These are phyloP conservation scores for Mortierella sp. DNA, from an alignment of 371 early-diverging fungal species.

Conservation along the genomic window DNA sequence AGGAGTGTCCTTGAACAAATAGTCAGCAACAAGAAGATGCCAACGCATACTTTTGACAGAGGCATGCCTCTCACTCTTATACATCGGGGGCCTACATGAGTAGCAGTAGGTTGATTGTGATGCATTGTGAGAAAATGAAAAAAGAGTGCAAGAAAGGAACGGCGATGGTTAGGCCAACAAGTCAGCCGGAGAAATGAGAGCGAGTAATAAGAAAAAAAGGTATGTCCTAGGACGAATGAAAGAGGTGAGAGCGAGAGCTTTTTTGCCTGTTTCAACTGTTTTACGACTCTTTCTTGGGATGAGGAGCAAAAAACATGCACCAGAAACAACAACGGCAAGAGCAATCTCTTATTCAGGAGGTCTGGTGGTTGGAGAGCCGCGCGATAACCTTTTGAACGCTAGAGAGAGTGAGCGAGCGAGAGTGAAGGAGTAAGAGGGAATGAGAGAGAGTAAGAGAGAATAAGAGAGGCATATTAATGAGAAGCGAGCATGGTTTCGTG, in stretches of 20 bases:
- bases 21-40: background rate
- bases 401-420: background rate
- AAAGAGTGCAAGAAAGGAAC: background rate
- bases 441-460: conserved; percentile 6
- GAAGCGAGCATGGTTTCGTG: background rate
- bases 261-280: background rate
- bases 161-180: background rate
- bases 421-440: background rate
- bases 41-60: background rate
- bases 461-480: background rate
- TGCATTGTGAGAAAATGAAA: background rate
- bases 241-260: background rate
- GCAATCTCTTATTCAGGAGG: conserved; percentile 1
- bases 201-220: background rate
- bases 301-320: background rate
- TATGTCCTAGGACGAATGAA: background rate
- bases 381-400: background rate
- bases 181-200: background rate
- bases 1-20: background rate
- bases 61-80: background rate
- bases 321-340: background rate
- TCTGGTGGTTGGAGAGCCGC: background rate
- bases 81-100: background rate
- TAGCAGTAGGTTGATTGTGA: background rate
- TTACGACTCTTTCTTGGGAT: background rate